Evolutionary conservation across 164 flowering plant genomes (phyloP), one percentile per base, ranked within the genome.

Genomic region (Warburgia ugandensis): DNA sequence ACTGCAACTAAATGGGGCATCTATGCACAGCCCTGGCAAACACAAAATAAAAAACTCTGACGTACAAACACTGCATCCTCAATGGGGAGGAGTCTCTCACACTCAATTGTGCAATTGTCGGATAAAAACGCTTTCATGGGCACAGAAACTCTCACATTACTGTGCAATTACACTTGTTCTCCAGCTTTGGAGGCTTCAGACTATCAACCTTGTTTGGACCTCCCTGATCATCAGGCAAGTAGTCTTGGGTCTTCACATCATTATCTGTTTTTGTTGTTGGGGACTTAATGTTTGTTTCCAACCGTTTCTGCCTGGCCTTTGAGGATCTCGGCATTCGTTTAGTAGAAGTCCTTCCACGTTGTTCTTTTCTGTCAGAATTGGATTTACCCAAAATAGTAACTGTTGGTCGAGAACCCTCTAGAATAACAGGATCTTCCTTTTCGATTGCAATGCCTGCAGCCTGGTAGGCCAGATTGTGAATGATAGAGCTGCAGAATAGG

Each of bases 401-500:
- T 17, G 81, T 73, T 32, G 92, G 84, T 32, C 72, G 56, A 5
- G 71, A 71, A 55, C 56, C 80, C 56, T 84, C 87, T 19, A 73
- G 22, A 20, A 65, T 67, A 16, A 47, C 59, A 17, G 68, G 13
- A 30, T 39, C 61, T 60, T 84, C 89, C 60, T 81, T 86, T 37
- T 83, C 86, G 29, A 83, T 76, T 3, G 80, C 96, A 48, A 80
- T 72, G 39, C 73, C 58, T 50, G 88, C 94, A 65, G 95, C 98
- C 50, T 72, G 67, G 60, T 78, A 78, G n/a, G 87, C 98, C 35
- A 91, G 64, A 70, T 77, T 67, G 30, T 91, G 92, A 55, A 84
- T 72, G 35, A 87, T 79, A 29, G 98, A 84, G 59, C 78, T 79
- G 74, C 98, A 91, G 70, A 91, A 86, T 26, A 83, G 90, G 40